Conservation (phyloP, 768 basidiomycete genomes). For the Lentinula lateritia region DNA sequence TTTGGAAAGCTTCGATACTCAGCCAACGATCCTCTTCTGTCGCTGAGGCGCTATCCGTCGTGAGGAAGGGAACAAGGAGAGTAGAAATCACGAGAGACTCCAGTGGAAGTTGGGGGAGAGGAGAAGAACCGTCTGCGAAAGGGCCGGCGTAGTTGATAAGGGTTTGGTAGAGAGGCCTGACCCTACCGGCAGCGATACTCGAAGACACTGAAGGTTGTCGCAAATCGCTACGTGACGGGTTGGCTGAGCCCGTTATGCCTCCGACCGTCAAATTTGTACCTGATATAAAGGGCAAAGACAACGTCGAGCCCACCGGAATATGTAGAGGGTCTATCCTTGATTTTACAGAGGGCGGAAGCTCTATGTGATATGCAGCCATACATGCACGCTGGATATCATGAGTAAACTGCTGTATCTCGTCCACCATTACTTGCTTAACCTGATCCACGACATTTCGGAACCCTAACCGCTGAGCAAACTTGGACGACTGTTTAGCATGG, state of each 20-base stretch:
- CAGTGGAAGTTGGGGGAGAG: slow-evolving; percentile 39
- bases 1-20: slow-evolving; percentile 59
- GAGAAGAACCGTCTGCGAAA: slow-evolving; percentile 17
- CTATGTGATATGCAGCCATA: slow-evolving; percentile 44
- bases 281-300: slow-evolving; percentile 38
- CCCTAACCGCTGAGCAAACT: slow-evolving; percentile 43
- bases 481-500: slow-evolving; percentile 25
- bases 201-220: slow-evolving; percentile 41
- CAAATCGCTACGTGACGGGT: slow-evolving; percentile 27
- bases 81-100: slow-evolving; percentile 57
- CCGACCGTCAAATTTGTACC: slow-evolving; percentile 23
- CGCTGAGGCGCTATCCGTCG: slow-evolving; percentile 23
- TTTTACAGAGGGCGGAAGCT: slow-evolving; percentile 15
- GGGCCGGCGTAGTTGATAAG: slow-evolving; percentile 40
- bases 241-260: slow-evolving; percentile 11
- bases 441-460: slow-evolving; percentile 66
- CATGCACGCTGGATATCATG: slow-evolving; percentile 55
- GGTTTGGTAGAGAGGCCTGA: slow-evolving; percentile 39
- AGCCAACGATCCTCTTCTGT: slow-evolving; percentile 48
- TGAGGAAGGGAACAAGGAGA: slow-evolving; percentile 51
- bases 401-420: slow-evolving; percentile 45
- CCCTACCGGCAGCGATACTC: slow-evolving; percentile 28
- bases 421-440: slow-evolving; percentile 43
- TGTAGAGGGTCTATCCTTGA: slow-evolving; percentile 19
- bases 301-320: slow-evolving; percentile 22